These are phyloP conservation scores for Pseudopithomyces maydicus DNA, from an alignment of 2,329 filamentous ascomycete species.

Conservation along the genomic window DNA sequence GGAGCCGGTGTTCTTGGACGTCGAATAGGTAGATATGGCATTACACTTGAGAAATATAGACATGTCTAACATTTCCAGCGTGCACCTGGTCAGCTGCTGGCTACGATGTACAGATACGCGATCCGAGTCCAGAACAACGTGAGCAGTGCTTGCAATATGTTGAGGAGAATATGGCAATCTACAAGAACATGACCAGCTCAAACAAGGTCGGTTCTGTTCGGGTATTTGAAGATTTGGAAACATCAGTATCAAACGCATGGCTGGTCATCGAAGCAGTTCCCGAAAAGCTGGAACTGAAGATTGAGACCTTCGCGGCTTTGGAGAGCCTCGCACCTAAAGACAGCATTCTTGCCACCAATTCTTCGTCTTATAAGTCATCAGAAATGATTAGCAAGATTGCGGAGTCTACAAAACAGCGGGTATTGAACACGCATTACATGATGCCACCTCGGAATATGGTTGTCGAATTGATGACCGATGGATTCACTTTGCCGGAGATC, in stretches of 20 bases:
- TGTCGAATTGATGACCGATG: background rate
- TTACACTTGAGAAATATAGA: background rate
- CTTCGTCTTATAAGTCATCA: slow-evolving; percentile 57
- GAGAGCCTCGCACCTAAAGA: slow-evolving; percentile 51
- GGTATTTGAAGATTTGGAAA: slow-evolving; percentile 41
- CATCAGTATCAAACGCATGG: slow-evolving; percentile 55
- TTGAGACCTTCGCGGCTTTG: slow-evolving; percentile 54
- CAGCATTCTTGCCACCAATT: slow-evolving; percentile 58
- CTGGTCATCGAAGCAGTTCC: slow-evolving; percentile 61
- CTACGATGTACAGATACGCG: background rate
- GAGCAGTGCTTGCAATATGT: background rate
- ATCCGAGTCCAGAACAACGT: background rate
- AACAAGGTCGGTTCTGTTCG: background rate
- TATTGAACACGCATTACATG: background rate
- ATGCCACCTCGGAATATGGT: background rate
- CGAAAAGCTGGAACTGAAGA: slow-evolving; percentile 57
- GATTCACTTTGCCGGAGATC: background rate
- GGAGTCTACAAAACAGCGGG: slow-evolving; percentile 35
- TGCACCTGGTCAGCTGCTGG: background rate
- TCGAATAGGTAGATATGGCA: background rate
- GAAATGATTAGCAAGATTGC: slow-evolving; percentile 54
- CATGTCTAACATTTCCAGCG: background rate
- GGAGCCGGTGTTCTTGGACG: background rate
- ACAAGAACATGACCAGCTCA: background rate
- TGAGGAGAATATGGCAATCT: background rate